Evolutionary conservation across 768 basidiomycete species (phyloP).

Genomic region (Cytidiella melzeri): DNA sequence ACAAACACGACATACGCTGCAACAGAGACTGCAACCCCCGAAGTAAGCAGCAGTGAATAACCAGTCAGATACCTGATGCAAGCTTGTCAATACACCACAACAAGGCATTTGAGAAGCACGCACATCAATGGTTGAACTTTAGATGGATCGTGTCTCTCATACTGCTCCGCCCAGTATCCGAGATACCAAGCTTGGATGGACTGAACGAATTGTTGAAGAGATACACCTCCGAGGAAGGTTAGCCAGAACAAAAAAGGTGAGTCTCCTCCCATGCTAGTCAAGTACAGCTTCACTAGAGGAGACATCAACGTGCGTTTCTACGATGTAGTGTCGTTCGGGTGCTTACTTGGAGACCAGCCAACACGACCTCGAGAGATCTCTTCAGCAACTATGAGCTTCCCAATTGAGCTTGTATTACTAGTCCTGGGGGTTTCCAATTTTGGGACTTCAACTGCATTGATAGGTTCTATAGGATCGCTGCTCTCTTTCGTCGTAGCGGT

Average conservation of each 20-base stretch:
- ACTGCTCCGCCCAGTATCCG: conserved; percentile 40
- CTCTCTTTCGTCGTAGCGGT: neutral
- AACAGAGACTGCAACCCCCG: conserved; percentile 26
- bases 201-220: conserved; percentile 16
- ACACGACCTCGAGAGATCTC: conserved; percentile 58
- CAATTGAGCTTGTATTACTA: neutral
- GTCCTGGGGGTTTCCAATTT: neutral
- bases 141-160: conserved; percentile 24
- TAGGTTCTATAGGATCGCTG: conserved; percentile 14
- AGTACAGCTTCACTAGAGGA: conserved; percentile 26
- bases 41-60: conserved; percentile 34
- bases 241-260: conserved; percentile 27
- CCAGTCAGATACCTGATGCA: conserved; percentile 40
- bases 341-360: conserved; percentile 1
- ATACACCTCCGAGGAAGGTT: conserved; percentile 10
- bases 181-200: conserved; percentile 34
- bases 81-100: neutral
- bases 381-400: conserved; percentile 57
- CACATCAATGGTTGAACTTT: conserved; percentile 30
- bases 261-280: conserved; percentile 20
- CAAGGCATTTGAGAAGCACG: conserved; percentile 6
- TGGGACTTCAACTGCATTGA: conserved; percentile 21
- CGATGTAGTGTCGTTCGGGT: neutral
- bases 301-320: neutral
- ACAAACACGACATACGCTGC: conserved; percentile 32